phyloP scores from a whole-genome alignment of 495 filamentous ascomycete genomes.

The Xylaria sp. region DNA sequence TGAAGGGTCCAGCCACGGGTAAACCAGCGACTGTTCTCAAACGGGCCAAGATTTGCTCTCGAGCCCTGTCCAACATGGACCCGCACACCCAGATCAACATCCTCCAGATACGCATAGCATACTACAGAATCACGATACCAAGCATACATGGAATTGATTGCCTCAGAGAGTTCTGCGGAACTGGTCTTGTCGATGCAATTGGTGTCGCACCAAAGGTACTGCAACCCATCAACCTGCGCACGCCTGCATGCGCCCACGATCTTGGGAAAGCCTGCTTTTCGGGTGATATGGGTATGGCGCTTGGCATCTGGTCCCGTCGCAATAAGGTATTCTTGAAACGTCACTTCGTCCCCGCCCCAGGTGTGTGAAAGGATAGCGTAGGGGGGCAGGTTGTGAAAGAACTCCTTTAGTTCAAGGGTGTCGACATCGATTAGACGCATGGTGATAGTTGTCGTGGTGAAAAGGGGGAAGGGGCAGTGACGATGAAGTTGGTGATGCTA shows the following conservation, averaged over 20 bases:
- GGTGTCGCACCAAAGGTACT: constrained; percentile 49
- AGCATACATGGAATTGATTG: constrained; percentile 50
- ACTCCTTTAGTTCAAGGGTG: constrained; percentile 47
- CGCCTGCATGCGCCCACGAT: constrained; percentile 36
- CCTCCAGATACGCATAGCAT: constrained; percentile 49
- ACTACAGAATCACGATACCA: constrained; percentile 45
- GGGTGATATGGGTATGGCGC: constrained; percentile 17
- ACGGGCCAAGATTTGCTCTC: background rate
- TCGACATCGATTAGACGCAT: constrained; percentile 56
- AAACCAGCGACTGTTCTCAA: constrained; percentile 50
- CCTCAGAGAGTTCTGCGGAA: constrained; percentile 50
- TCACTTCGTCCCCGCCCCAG: constrained; percentile 52
- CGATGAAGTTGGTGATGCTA: background rate
- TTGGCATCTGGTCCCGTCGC: background rate
- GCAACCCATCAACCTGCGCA: constrained; percentile 28
- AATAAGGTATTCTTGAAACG: constrained; percentile 43
- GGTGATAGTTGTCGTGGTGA: background rate
- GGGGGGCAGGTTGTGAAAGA: constrained; percentile 39
- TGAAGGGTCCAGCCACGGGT: constrained; percentile 55
- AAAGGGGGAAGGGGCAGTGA: background rate
- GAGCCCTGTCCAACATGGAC: background rate
- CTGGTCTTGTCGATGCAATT: constrained; percentile 54
- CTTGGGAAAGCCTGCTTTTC: constrained; percentile 38
- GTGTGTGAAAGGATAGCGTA: constrained; percentile 57
- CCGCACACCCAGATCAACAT: constrained; percentile 30